Conservation (phyloP, 169 alveolate genomes). For the Pseudocohnilembus persalinus region DNA sequence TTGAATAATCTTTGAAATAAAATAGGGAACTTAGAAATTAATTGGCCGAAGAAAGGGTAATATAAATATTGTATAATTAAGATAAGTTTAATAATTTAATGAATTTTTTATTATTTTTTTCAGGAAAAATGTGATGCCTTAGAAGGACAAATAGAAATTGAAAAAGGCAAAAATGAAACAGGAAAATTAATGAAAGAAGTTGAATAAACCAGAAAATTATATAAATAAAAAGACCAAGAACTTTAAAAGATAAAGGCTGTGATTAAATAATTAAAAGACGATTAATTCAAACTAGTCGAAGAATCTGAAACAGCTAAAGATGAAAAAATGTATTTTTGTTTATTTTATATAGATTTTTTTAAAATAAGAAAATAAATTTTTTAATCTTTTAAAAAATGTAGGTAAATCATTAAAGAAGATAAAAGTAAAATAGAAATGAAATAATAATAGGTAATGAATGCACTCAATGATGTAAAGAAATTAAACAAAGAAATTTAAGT, state of each 20-base stretch:
- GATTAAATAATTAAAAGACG: conserved; percentile 14
- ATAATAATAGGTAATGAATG: not conserved
- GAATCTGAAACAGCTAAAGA: too few species aligned
- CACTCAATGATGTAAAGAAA: not conserved
- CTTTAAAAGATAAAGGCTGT: not conserved
- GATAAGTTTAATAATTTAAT: too few species aligned
- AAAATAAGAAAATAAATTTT: too few species aligned
- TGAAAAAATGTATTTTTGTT: too few species aligned
- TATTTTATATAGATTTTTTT: too few species aligned
- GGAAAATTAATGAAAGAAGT: conserved; percentile 13
- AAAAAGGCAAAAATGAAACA: conserved; percentile 13
- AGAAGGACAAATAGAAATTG: conserved; percentile 13
- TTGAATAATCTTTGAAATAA: conserved; percentile 11
- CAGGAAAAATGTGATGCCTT: not conserved
- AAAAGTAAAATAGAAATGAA: too few species aligned
- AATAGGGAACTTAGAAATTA: conserved; percentile 3
- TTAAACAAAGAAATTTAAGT: too few species aligned
- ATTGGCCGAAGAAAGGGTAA: conserved; percentile 1
- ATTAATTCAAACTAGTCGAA: conserved; percentile 23
- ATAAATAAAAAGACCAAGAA: conserved; percentile 14
- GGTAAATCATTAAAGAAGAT: not conserved
- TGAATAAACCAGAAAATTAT: conserved; percentile 9
- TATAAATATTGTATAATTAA: too few species aligned
- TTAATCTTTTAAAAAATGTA: too few species aligned
- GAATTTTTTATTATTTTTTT: too few species aligned